Evolutionary conservation across 768 basidiomycete genomes (phyloP).

Genomic region (Stropharia rugosoannulata): DNA sequence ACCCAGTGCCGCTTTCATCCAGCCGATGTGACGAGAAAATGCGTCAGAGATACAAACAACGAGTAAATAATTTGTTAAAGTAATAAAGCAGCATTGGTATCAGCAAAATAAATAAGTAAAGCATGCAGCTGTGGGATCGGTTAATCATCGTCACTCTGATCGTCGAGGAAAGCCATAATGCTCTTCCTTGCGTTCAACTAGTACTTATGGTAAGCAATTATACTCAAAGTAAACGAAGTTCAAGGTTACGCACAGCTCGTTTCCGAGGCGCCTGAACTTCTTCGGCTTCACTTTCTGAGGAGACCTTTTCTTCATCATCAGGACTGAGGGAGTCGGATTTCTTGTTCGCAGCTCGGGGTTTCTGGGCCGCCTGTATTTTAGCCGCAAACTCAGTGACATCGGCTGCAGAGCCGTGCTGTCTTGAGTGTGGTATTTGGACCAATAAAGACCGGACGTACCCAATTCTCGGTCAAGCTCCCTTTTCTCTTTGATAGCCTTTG

Average conservation of each 20-base stretch:
- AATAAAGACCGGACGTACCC: conserved; percentile 41
- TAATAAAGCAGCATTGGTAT: background rate
- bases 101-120: background rate
- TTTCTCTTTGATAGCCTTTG: conserved; percentile 68
- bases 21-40: conserved; percentile 30
- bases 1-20: conserved; percentile 22
- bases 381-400: conserved; percentile 74
- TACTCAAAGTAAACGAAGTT: background rate
- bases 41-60: background rate
- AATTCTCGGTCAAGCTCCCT: conserved; percentile 80
- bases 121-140: background rate
- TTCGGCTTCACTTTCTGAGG: conserved; percentile 19
- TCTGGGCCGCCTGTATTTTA: conserved; percentile 32
- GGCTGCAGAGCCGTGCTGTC: conserved; percentile 39
- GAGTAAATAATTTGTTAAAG: background rate
- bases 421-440: background rate
- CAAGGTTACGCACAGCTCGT: conserved; percentile 36
- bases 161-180: conserved; percentile 70
- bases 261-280: conserved; percentile 34
- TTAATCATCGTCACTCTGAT: conserved; percentile 61
- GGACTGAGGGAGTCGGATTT: conserved; percentile 19
- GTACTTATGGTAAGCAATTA: background rate
- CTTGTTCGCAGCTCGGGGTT: conserved; percentile 13
- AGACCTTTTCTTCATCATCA: conserved; percentile 24
- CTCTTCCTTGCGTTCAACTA: conserved; percentile 51